Evolutionary conservation across 108 stramenopile genomes (phyloP), one percentile per base, ranked within the genome.

Genomic region (Pseudonitzschia delicatissima): DNA sequence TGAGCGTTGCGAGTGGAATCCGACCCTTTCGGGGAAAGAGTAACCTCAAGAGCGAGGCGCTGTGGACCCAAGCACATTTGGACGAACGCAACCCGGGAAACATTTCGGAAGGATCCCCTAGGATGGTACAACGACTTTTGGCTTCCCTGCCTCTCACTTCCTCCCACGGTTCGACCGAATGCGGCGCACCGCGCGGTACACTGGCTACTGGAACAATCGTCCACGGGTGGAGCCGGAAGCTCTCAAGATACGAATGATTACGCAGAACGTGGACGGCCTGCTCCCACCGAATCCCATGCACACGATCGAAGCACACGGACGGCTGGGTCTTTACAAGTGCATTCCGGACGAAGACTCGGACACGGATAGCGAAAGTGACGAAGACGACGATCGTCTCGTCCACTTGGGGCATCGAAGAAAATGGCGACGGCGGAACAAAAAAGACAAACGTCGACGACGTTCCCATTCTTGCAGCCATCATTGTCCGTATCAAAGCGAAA

Each of bases 41-140:
- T 6, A 55, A 55, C 31, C 53, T 31, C n/a, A n/a, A 34, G 29
- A 55, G 31, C 31, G 53, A 55, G 53, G 95, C 93, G 6, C 61
- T 88, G 18, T 98, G 87, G 87, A 73, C 76, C n/a, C 18, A 72
- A 27, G n/a, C 75, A 78, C 7, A 70, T 89, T 32, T 89, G 87
- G 87, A 82, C 78, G 26, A 77, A 39, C 34, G 73, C 87, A 33
- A 89, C 87, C 0, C 72, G 87, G 25, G 83, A 85, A 49, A 69
- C 72, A 13, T 89, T 89, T 72, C 84, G 87, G 5, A 76, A 86
- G 45, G 79, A 89, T 59, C 87, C 87, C 3, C 59, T 90, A 40
- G 71, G 76, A 20, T 96, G 95, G 81, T 95, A 93, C 78, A 77
- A 81, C 50, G 73, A 82, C 1, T 96, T 98, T 50, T 83, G 81